phyloP scores from a whole-genome alignment of 202 grass and related monocot genomes.

The Digitaria exilis region DNA sequence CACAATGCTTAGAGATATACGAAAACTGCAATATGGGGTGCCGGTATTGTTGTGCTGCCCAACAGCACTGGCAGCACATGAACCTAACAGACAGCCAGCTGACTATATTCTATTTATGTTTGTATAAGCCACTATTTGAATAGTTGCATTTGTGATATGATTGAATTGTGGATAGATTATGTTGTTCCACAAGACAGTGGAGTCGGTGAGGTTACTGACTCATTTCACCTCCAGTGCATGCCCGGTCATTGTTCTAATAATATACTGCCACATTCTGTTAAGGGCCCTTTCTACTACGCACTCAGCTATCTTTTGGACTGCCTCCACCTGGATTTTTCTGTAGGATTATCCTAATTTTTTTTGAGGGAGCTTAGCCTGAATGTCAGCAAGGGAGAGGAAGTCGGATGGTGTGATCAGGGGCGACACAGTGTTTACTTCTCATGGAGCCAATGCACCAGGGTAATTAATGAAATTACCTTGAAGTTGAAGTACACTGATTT shows the following conservation, averaged over 20 bases:
- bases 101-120: slow-evolving; percentile 1
- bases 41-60: neutral
- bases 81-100: neutral
- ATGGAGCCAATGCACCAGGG: too few species aligned
- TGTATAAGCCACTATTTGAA: neutral
- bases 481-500: too few species aligned
- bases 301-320: too few species aligned
- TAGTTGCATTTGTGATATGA: neutral
- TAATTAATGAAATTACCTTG: too few species aligned
- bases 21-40: neutral
- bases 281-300: too few species aligned
- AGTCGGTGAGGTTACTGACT: neutral
- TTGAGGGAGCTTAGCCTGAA: too few species aligned
- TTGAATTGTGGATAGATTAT: neutral
- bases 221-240: neutral
- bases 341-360: too few species aligned
- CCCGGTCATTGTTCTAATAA: neutral
- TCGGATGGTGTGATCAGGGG: too few species aligned
- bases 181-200: neutral
- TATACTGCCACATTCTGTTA: too few species aligned
- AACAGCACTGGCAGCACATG: neutral
- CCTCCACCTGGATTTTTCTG: too few species aligned
- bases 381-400: too few species aligned
- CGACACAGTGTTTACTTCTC: too few species aligned
- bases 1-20: neutral